Base-by-base conservation (phyloP, 345 rosid genomes). In the Syzygium grande region DNA sequence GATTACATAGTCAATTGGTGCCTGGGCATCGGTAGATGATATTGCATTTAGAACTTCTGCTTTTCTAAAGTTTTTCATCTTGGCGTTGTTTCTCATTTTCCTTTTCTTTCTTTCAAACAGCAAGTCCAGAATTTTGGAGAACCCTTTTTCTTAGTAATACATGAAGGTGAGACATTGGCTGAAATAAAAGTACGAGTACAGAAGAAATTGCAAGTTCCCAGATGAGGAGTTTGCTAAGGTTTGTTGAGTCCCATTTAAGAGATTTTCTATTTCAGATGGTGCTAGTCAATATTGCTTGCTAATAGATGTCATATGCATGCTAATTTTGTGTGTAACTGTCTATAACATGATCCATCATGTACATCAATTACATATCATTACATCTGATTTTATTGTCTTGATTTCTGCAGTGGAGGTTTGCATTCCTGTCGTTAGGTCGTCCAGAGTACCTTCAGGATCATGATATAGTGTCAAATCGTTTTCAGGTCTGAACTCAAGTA, bases 141-240 rank as follows among this genome's bases (percentile, higher is more conserved):
- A 89, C 99, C 99, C 16, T 98, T 98, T 90, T 95, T 98, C 95
- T 92, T 96, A 93, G 98, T 97, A 63, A 93, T 98, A 89, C 99
- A 87, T 90, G 99, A 96, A 91, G 97, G 97, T 87, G 99, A 98
- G 90, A 96, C 93, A 61, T 91, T 98, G 91, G 94, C 94, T 83
- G 96, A 96, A 84, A 95, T 98, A 55, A 98, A 96, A 92, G 91
- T 88, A 86, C 96, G 99, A 65, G 92, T 98, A 85, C 99, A 96
- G 90, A 96, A 94, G 94, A 98, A 95, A 90, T 92, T 98, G 90
- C 98, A 94, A 89, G 97, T 98, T 80, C 94, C 94, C 98, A 3
- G 98, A 96, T 90, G 99, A 97, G 90, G 99, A 97, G 55, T 98
- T 96, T 91, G 93, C 98, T 56, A 98, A 97, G 99, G 99, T 96